Base-by-base conservation (phyloP, 306 rosid species). In the Clitoria ternatea region DNA sequence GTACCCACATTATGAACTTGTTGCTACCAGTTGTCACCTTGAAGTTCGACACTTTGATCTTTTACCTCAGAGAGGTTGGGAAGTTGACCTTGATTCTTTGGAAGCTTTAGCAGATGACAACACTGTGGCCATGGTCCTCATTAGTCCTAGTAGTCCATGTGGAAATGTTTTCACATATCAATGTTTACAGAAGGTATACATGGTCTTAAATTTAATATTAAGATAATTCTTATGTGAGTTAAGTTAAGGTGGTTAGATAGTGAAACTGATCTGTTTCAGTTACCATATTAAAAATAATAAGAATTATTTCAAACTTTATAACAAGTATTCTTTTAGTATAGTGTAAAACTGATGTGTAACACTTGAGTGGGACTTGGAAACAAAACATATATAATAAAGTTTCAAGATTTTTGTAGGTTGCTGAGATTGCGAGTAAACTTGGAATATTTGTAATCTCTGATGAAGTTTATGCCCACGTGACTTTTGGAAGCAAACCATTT, bases 121-220 rank as follows among this genome's bases (percentile, higher is more conserved):
- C 57, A 82, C 87, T 8, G 81, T 73, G 9, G 89, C 92, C 4
- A 68, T 85, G 23, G 86, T 78, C 19, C 61, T 87, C 66, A 75
- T 85, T 47, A 85, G 81, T 27, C 92, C 92, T 12, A 55, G 87
- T 67, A 82, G 79, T 33, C 92, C 92, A 9, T 80, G 89, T 52
- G 89, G 87, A 9, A 85, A 72, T 57, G 92, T 85, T 18, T 85
- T 56, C 65, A 69, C 80, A 0, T 71, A 67, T 60, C 65, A 84
- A 22, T 89, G 84, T 59, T 62, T 87, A 37, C 59, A 87, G 72
- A 72, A 68, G 84, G 92, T 81, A 20, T 33, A 2, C n/a, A 17
- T 48, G 2, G 5, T 54, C 20, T 45, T 19, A 11, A 53, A 19
- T 1, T 24, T n/a, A n/a, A n/a, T n/a, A n/a, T n/a, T n/a, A n/a